Conservation (phyloP, 2,329 filamentous ascomycete genomes). For the Chaetomiaceae sp. region DNA sequence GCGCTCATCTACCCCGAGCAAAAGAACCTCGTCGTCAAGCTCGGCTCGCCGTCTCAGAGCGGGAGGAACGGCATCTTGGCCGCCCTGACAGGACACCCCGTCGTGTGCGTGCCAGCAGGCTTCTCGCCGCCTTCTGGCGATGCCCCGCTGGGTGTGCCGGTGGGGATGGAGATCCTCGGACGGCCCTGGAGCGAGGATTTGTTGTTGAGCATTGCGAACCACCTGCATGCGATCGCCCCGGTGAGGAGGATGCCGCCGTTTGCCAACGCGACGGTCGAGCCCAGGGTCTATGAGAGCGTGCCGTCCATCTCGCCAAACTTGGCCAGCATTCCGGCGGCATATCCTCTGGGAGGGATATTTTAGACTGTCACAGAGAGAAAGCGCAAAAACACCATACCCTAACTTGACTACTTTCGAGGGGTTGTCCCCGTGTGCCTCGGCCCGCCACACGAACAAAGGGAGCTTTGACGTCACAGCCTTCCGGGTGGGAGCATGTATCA, state of each 20-base stretch:
- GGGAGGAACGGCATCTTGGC: slow-evolving; percentile 48
- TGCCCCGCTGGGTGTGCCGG: slow-evolving; percentile 54
- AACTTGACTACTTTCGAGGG: too few species aligned
- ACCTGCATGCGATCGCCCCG: slow-evolving; percentile 14
- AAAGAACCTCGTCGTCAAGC: slow-evolving; percentile 55
- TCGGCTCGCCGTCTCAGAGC: slow-evolving; percentile 52
- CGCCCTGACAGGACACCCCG: slow-evolving; percentile 37
- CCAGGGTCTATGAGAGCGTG: slow-evolving; percentile 37
- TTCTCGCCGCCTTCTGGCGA: slow-evolving; percentile 45
- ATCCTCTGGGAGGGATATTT: slow-evolving; percentile 39
- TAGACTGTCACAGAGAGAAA: background rate
- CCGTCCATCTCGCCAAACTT: slow-evolving; percentile 41
- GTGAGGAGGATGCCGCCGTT: slow-evolving; percentile 30
- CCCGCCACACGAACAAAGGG: too few species aligned
- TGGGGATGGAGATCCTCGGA: slow-evolving; percentile 62
- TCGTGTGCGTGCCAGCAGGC: slow-evolving; percentile 46
- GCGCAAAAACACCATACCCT: too few species aligned
- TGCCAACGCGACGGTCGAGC: slow-evolving; percentile 37
- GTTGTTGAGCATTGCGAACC: slow-evolving; percentile 24
- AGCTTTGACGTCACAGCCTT: too few species aligned
- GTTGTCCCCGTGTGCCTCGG: too few species aligned
- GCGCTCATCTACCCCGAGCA: slow-evolving; percentile 62
- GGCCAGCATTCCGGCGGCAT: slow-evolving; percentile 38
- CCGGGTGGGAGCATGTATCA: too few species aligned
- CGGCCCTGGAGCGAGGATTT: slow-evolving; percentile 49